Conservation (phyloP, 2,329 filamentous ascomycete species). For the Ceratocystis alfenasii region DNA sequence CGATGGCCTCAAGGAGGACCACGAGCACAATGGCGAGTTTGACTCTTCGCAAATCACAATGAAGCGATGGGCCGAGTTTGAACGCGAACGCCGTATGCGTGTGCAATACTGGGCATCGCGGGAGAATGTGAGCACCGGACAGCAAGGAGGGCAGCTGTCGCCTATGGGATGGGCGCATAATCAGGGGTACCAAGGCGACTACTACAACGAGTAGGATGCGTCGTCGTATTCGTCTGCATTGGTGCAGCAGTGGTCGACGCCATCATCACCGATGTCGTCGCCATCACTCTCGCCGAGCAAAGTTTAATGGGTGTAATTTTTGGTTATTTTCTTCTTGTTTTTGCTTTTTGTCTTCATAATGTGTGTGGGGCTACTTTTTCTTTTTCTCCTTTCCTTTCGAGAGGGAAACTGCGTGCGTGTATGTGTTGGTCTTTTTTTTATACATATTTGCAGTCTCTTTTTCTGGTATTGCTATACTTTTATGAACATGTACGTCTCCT, state of each 20-base stretch:
- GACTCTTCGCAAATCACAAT: constrained; percentile 98
- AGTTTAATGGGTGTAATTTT: constrained; percentile 8
- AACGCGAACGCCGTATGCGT: constrained; percentile 48
- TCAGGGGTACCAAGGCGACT: constrained; percentile 39
- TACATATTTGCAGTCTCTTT: constrained; percentile 9
- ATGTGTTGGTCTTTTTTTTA: background rate
- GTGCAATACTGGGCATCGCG: constrained; percentile 42
- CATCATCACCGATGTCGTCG: background rate
- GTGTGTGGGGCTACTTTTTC: background rate
- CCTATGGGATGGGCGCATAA: constrained; percentile 29
- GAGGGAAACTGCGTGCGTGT: background rate
- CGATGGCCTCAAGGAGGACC: constrained; percentile 76
- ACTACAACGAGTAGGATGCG: constrained; percentile 34
- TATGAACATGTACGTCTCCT: constrained; percentile 2
- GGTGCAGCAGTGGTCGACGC: background rate
- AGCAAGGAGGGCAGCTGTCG: constrained; percentile 36
- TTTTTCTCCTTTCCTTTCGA: background rate
- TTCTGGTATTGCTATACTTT: constrained; percentile 6
- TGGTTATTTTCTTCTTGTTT: constrained; percentile 12
- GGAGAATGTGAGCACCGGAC: constrained; percentile 36
- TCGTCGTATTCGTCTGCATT: background rate
- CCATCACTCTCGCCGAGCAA: constrained; percentile 26
- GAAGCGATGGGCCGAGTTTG: constrained; percentile 97
- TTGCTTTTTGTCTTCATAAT: background rate
- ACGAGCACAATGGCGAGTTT: constrained; percentile 88